Evolutionary conservation across 176 grass and related monocot genomes (phyloP), one percentile per base, ranked within the genome.

Genomic region (Thinopyrum elongatum): DNA sequence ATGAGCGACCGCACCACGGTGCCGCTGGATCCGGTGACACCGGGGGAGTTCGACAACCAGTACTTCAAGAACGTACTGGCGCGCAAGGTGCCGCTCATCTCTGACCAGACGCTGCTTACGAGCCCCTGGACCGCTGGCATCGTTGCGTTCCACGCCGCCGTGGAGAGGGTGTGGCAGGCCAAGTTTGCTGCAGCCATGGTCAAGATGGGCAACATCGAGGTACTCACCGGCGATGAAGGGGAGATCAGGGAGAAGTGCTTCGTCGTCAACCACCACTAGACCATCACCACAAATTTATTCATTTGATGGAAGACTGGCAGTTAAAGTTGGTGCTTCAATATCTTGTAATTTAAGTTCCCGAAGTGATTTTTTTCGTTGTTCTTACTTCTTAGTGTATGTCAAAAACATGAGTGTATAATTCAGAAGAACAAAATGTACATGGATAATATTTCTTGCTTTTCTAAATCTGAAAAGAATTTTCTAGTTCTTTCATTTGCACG

Each of bases 51-150:
- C 47, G 86, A 93, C 82, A 83, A 80, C 39, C 68, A 81, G 69
- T 94, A 94, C 81, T 94, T 80, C 93, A 87, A 87, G 73, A 85
- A 94, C 74, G 72, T 94, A 27, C 19, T 90, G 1, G 59, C 21
- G 8, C 65, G 34, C 15, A 70, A 70, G 74, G 87, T 84, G 17
- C 49, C 82, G 28, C 66, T 94, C 78, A 47, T 8, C 12, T 94
- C 90, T 3, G 93, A 94, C 87, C 85, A 94, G 73, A 74, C 70
- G 47, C 77, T 92, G 78, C 85, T 83, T 27, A 44, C 47, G 2
- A 73, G 3, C 28, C 8, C 21, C 0, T 3, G 4, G 62, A 92
- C 90, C 0, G 65, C 65, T 1, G 34, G 33, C 0, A 21, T 90
- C 10, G 85, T 87, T 2, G 19, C 23, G 42, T 13, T 36, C 22